Base-by-base conservation (phyloP, 2,329 filamentous ascomycete genomes). In the Chrysoporthe deuterocubensis region DNA sequence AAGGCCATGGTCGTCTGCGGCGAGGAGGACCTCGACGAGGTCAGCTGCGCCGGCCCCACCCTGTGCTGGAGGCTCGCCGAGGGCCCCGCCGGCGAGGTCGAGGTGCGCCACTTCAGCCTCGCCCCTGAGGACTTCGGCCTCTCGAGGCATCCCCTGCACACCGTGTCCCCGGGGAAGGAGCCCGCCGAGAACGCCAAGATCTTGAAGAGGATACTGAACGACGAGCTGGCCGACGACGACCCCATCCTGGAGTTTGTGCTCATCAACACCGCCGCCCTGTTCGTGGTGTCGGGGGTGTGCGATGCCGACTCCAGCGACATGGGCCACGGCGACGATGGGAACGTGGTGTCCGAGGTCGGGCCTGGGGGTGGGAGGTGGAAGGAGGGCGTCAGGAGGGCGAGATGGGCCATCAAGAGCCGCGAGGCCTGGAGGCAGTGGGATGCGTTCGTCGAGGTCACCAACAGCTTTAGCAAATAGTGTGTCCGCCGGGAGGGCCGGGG, bases 1-100 rank as follows among this genome's bases (percentile, higher is more conserved):
- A 98, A 97, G 79, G 94, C 92, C 2, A 82, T 99, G 79, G 87
- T 99, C 32, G 92, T 98, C 21, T 99, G 95, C 76, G 96, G 96
- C 56, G 91, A 92, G 72, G 96, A 98, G 81, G 93, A 98, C 73
- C 88, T 99, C 42, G 96, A 99, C 77, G 96, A 99, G 81, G 88
- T 99, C 70, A 96, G 92, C 74, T 97, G 95, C 73, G 96, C 95
- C 1, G 95, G 96, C 0, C 85, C 85, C 46, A 97, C 94, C 2
- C 89, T 92, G 74, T 97, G 94, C 85, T 99, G 96, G 96, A 89
- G 89, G 80, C 81, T 97, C 37, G 82, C 86, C 65, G 81, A 85
- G 32, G 78, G 80, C 4, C 65, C 62, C 72, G 71, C 79, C 75
- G 66, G 84, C 76, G 64, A 72, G 81, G 73, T 88, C 79, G 75